Conservation (phyloP, 2,329 filamentous ascomycete species). For the Neonectria hederae region DNA sequence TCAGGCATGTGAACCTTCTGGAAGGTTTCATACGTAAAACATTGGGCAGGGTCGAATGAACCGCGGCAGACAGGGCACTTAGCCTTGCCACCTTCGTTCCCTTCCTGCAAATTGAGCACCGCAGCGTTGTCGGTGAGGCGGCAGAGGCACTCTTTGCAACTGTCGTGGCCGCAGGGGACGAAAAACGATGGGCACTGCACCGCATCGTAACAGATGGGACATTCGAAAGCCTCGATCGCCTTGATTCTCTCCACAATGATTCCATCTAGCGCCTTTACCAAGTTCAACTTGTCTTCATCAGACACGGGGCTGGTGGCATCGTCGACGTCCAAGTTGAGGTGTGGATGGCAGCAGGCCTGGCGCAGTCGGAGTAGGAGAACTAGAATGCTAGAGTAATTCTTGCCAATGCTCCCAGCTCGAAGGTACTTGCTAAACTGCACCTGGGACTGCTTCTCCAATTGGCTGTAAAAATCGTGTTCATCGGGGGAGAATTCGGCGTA, state of each 20-base stretch:
- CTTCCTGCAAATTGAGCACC: constrained; percentile 64
- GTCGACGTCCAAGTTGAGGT: constrained; percentile 47
- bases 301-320: constrained; percentile 52
- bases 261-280: constrained; percentile 68
- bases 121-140: constrained; percentile 71
- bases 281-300: constrained; percentile 61
- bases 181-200: constrained; percentile 80
- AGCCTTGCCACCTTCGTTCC: constrained; percentile 64
- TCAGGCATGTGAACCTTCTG: constrained; percentile 75
- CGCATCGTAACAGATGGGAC: constrained; percentile 83
- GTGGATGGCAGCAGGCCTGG: constrained; percentile 66
- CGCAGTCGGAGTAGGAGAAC: constrained; percentile 84
- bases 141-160: constrained; percentile 80
- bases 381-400: constrained; percentile 79
- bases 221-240: constrained; percentile 71
- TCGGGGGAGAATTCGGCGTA: constrained; percentile 76
- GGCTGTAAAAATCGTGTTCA: constrained; percentile 81
- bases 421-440: constrained; percentile 82
- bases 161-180: constrained; percentile 83
- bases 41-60: constrained; percentile 70
- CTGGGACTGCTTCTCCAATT: constrained; percentile 74
- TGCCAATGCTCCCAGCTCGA: constrained; percentile 71
- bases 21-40: constrained; percentile 80
- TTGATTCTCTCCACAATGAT: constrained; percentile 75
- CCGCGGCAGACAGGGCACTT: constrained; percentile 83